Conservation (phyloP, 352 stramenopile genomes). For the Aphanomyces astaci region DNA sequence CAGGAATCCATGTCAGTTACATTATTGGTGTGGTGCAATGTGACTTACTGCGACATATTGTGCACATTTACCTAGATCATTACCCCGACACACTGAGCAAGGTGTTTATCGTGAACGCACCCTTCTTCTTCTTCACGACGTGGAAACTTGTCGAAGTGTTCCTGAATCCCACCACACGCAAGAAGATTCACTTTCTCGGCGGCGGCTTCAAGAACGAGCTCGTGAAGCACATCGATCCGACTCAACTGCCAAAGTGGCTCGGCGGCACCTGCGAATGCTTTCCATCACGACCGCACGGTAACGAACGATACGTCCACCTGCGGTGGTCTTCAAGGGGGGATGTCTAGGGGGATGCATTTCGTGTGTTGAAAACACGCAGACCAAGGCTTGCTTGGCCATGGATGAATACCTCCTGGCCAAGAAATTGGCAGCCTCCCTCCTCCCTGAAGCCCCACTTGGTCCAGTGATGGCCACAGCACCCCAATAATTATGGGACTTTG, state of each 20-base stretch:
- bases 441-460: too few species aligned
- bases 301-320: too few species aligned
- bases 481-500: background rate
- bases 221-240: conserved; percentile 5
- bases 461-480: too few species aligned
- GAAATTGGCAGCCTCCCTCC: background rate
- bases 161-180: conserved; percentile 62
- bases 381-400: conserved; percentile 6
- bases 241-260: conserved; percentile 16
- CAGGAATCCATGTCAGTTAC: background rate
- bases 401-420: background rate
- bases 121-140: conserved; percentile 72
- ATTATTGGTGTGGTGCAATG: too few species aligned
- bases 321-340: too few species aligned
- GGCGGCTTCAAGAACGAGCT: conserved; percentile 10
- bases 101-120: conserved; percentile 73
- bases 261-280: conserved; percentile 22
- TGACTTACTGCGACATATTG: background rate
- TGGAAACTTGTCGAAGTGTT: conserved; percentile 71
- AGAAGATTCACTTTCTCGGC: conserved; percentile 76
- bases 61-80: conserved; percentile 23
- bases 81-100: conserved; percentile 75
- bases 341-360: conserved; percentile 15
- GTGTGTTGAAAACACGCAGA: conserved; percentile 9
- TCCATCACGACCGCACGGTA: conserved; percentile 10